Evolutionary conservation across 176 grass and related monocot genomes (phyloP), one percentile per base, ranked within the genome.

Genomic region (Triticum aestivum): DNA sequence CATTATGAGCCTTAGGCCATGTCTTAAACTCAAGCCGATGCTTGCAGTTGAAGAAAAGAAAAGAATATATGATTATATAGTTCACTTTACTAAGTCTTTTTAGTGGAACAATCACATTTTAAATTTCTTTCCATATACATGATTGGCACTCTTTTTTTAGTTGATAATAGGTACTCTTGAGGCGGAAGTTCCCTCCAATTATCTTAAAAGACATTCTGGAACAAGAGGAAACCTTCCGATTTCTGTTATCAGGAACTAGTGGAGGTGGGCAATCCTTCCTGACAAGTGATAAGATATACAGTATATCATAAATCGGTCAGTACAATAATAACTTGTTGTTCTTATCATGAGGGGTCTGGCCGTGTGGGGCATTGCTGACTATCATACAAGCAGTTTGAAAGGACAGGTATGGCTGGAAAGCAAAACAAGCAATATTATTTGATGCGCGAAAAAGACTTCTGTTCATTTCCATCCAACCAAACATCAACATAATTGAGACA

Each of bases 291-390:
- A 59, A 59, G 9, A 26, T 62, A 11, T 23, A 11, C n/a, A 26
- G 1, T 23, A 24, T 62, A 62, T 62, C 61, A 61, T 21, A 61
- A 61, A 61, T 23, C 0, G 58, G 1, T 23, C 35, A 39, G 6
- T 39, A 5, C 38, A 69, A 82, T 37, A 83, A 83, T 83, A 83
- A 52, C 81, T 59, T 39, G 8, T 27, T 9, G 81, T 73, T 83
- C 81, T 83, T 83, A 83, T 73, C 81, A 42, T 10, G 21, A 61
- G 2, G 21, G 39, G 39, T 42, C 39, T 42, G 39, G 2, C 39
- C 39, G 39, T 42, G 39, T 42, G 39, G 39, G 47, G 63, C 81
- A 23, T 83, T 35, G 49, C 67, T 59, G 51, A n/a, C 68, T 44
- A 73, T 73, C 78, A 80, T 59, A 59, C 27, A 4, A 30, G 3